A percentile compares a stretch with the other conserved stretches of the same genome.
Evolutionary conservation across 2,329 filamentous ascomycete species (phyloP).

Genomic region (Colletotrichum sp.): DNA sequence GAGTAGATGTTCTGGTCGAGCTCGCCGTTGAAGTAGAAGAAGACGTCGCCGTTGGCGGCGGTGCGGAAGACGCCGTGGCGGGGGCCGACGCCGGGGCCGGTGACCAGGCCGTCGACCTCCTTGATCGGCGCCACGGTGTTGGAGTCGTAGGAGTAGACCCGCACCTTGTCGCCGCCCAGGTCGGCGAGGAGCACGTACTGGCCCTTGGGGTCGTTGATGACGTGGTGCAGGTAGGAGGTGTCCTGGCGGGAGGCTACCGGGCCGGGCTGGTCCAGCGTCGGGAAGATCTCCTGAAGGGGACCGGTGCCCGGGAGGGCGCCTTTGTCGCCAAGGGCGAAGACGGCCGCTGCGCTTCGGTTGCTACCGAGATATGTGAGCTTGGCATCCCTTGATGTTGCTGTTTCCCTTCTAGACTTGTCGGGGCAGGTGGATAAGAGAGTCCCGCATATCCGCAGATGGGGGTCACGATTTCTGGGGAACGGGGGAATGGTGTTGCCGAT

Average conservation of each 20-base stretch:
- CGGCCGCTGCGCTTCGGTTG: constrained; percentile 18
- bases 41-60: constrained; percentile 18
- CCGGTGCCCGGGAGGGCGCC: constrained; percentile 21
- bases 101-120: constrained; percentile 18
- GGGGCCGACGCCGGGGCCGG: constrained; percentile 21
- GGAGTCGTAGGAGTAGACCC: constrained; percentile 19
- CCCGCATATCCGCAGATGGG: background rate
- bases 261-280: constrained; percentile 20
- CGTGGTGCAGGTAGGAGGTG: constrained; percentile 18
- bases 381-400: background rate
- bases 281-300: constrained; percentile 22
- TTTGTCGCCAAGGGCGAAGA: constrained; percentile 19
- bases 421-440: background rate
- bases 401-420: background rate
- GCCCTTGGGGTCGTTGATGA: constrained; percentile 19
- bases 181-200: constrained; percentile 17
- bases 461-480: background rate
- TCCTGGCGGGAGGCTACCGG: constrained; percentile 19
- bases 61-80: constrained; percentile 25
- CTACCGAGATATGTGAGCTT: constrained; percentile 11
- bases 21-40: constrained; percentile 26
- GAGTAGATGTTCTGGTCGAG: constrained; percentile 25
- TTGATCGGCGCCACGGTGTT: constrained; percentile 19
- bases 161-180: constrained; percentile 19
- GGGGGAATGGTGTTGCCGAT: background rate